Conservation (phyloP, 1,139 yeast species). For the Saccharomycopsis phalli region DNA sequence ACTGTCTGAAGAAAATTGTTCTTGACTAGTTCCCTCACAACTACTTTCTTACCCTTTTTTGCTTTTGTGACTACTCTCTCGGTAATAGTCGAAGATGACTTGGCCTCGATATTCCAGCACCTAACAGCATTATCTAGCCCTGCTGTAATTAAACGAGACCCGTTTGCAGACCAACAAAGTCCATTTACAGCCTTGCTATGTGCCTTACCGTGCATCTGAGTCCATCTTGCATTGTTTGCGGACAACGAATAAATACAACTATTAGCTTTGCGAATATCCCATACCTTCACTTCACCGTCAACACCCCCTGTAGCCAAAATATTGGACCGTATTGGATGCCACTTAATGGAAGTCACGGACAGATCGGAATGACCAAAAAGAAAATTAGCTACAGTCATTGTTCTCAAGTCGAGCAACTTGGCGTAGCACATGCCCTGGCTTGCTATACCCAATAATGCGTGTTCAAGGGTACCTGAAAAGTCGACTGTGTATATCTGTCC, state of each 20-base stretch:
- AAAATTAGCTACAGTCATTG: conserved; percentile 64
- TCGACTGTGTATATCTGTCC: conserved; percentile 33
- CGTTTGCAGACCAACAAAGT: conserved; percentile 57
- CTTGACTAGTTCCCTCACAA: conserved; percentile 66
- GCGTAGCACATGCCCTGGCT: conserved; percentile 57
- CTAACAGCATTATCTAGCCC: conserved; percentile 74
- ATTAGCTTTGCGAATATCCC: conserved; percentile 71
- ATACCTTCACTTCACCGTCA: conserved; percentile 44
- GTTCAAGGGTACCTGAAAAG: conserved; percentile 32
- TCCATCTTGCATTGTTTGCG: conserved; percentile 28
- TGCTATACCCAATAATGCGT: conserved; percentile 58
- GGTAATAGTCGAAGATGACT: conserved; percentile 36
- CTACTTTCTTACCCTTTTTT: conserved; percentile 28
- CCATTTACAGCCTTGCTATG: conserved; percentile 76
- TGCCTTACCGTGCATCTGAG: conserved; percentile 25
- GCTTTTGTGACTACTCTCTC: conserved; percentile 26
- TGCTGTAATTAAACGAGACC: conserved; percentile 49
- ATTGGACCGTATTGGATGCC: conserved; percentile 18
- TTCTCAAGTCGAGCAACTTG: conserved; percentile 61
- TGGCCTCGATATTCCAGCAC: conserved; percentile 56
- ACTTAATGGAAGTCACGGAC: conserved; percentile 8
- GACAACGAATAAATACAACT: conserved; percentile 59
- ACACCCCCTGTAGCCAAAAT: conserved; percentile 24
- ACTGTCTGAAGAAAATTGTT: conserved; percentile 41
- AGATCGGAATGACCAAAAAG: conserved; percentile 41